Evolutionary conservation across 2,329 filamentous ascomycete species (phyloP).

Genomic region (Penicillium sp.): DNA sequence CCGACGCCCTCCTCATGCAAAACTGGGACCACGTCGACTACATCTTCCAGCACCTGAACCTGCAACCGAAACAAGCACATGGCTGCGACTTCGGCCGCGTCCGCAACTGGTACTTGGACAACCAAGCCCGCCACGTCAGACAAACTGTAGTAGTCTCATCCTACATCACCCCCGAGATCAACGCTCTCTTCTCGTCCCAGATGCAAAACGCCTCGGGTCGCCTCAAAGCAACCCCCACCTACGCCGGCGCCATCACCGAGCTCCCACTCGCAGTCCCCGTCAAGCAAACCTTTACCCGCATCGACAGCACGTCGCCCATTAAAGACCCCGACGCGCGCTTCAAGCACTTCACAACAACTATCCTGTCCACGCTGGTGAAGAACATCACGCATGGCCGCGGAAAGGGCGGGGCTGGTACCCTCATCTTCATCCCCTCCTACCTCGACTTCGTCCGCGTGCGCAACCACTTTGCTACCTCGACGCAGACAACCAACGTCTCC

Average conservation of each 20-base stretch:
- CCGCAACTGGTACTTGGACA: constrained; percentile 88
- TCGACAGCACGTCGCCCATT: constrained; percentile 67
- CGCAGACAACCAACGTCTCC: constrained; percentile 54
- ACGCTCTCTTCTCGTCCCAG: constrained; percentile 70
- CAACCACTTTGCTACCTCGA: constrained; percentile 80
- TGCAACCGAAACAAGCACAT: constrained; percentile 83
- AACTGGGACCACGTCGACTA: constrained; percentile 97
- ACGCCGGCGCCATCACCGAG: constrained; percentile 70
- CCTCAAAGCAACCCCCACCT: constrained; percentile 67
- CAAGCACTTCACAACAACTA: constrained; percentile 79
- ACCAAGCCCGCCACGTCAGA: constrained; percentile 72
- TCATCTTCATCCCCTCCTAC: constrained; percentile 90
- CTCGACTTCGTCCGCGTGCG: constrained; percentile 91
- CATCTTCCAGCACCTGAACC: constrained; percentile 87
- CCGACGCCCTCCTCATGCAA: constrained; percentile 92
- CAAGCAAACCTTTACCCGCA: constrained; percentile 86
- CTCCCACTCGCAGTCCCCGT: constrained; percentile 62
- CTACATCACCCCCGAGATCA: constrained; percentile 85
- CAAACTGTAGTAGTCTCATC: constrained; percentile 80
- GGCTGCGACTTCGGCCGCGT: constrained; percentile 92
- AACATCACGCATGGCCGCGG: constrained; percentile 43
- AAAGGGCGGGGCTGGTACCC: constrained; percentile 62
- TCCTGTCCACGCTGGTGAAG: constrained; percentile 72
- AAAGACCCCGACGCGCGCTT: constrained; percentile 85
- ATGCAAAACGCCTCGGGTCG: constrained; percentile 81